These are phyloP conservation scores for Cicer yamashitae DNA, from an alignment of 306 rosid species.

Conservation along the genomic window DNA sequence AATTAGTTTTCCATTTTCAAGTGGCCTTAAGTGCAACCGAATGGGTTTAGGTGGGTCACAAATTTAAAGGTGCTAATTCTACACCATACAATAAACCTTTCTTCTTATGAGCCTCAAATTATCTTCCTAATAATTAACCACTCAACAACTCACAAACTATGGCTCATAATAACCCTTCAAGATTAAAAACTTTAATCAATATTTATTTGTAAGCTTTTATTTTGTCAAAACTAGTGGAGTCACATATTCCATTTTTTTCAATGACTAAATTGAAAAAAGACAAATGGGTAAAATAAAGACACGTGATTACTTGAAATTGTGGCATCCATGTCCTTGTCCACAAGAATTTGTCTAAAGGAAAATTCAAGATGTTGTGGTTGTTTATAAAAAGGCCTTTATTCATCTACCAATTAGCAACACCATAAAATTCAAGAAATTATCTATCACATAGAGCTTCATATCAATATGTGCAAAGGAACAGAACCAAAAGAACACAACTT, in stretches of 20 bases:
- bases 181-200: constrained; percentile 37
- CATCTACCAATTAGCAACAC: constrained; percentile 17
- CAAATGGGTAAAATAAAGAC: constrained; percentile 37
- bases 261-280: constrained; percentile 35
- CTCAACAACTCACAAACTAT: constrained; percentile 54
- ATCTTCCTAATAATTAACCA: constrained; percentile 51
- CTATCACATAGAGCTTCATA: constrained; percentile 30
- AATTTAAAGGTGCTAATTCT: constrained; percentile 54
- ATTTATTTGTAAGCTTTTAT: constrained; percentile 28
- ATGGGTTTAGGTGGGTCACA: constrained; percentile 54
- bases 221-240: constrained; percentile 55
- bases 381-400: constrained; percentile 43
- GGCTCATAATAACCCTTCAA: constrained; percentile 50
- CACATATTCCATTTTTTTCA: constrained; percentile 33
- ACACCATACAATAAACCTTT: constrained; percentile 59
- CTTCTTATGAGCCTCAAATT: constrained; percentile 47
- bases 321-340: constrained; percentile 53
- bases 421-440: constrained; percentile 34
- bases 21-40: constrained; percentile 49
- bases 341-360: constrained; percentile 31
- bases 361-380: constrained; percentile 5
- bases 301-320: constrained; percentile 50
- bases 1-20: constrained; percentile 29
- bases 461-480: constrained; percentile 70
- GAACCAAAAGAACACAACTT: constrained; percentile 43